Evolutionary conservation across 176 grass and related monocot genomes (phyloP).

Genomic region (Saccharum officinarum): DNA sequence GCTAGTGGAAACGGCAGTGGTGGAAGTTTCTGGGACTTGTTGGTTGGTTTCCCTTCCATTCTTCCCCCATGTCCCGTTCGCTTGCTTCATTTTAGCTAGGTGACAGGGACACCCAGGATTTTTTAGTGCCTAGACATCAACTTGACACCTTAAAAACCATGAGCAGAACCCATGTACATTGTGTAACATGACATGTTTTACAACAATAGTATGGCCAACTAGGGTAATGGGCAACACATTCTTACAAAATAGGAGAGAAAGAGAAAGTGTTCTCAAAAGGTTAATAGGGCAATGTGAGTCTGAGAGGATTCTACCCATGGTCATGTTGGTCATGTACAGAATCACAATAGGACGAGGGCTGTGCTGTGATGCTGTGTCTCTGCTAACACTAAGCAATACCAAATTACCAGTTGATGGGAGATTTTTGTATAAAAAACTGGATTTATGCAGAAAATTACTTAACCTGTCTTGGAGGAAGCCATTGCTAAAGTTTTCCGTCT

Average conservation of each 20-base stretch:
- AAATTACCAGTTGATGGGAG: background rate
- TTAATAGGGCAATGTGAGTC: background rate
- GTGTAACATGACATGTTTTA: background rate
- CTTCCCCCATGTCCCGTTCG: background rate
- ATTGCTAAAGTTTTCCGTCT: constrained; percentile 6
- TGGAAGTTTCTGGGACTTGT: background rate
- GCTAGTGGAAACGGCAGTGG: background rate
- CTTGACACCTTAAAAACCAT: background rate
- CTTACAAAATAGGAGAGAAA: background rate
- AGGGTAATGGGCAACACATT: background rate
- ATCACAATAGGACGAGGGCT: background rate
- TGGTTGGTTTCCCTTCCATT: background rate
- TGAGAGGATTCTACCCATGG: background rate
- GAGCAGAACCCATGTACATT: background rate
- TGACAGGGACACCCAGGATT: background rate
- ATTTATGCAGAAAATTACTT: background rate
- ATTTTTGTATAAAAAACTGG: background rate
- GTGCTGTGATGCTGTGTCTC: background rate
- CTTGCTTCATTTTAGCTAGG: background rate
- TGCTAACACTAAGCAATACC: constrained; percentile 23
- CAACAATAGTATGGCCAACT: constrained; percentile 3
- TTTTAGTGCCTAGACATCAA: background rate
- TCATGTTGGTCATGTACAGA: background rate
- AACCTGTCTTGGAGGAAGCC: background rate
- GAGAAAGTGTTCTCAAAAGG: background rate